A percentile compares a stretch with the other conserved stretches of the same genome.
These are phyloP conservation scores for Mycena latifolia DNA, from an alignment of 768 basidiomycete genomes.

Conservation along the genomic window DNA sequence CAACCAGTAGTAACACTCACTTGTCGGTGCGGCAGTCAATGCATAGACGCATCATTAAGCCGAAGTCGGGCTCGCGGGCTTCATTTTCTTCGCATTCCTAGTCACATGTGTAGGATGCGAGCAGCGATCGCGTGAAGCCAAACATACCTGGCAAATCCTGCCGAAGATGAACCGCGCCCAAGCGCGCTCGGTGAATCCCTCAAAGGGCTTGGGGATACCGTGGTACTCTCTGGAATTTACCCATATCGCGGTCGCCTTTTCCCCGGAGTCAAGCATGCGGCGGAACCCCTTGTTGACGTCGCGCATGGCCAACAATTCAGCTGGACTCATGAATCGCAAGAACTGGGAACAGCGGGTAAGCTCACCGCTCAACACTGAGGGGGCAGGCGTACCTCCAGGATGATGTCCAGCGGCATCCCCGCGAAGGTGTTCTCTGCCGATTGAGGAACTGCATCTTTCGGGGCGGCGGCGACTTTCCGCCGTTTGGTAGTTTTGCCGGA, in stretches of 20 bases:
- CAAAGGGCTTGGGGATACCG: slow-evolving; percentile 8
- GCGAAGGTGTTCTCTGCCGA: background rate
- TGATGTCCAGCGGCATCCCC: background rate
- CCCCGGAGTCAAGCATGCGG: background rate
- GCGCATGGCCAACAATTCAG: slow-evolving; percentile 8
- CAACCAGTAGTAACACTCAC: background rate
- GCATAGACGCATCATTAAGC: slow-evolving; percentile 7
- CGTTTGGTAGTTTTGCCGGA: too few species aligned
- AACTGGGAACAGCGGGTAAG: background rate
- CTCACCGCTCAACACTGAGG: too few species aligned
- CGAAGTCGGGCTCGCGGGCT: background rate
- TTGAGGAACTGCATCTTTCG: background rate
- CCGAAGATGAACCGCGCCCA: slow-evolving; percentile 15
- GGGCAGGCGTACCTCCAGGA: background rate
- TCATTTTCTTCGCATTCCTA: background rate
- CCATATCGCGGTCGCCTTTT: background rate
- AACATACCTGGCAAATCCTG: slow-evolving; percentile 8
- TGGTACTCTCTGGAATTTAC: slow-evolving; percentile 8
- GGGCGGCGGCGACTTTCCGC: too few species aligned
- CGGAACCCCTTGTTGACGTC: slow-evolving; percentile 13
- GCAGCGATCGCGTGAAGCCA: too few species aligned
- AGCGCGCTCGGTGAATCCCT: background rate
- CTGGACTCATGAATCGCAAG: slow-evolving; percentile 3
- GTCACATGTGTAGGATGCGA: too few species aligned
- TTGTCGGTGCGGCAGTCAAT: background rate